Evolutionary conservation across 257 asterid species (phyloP).

Genomic region (Plantago major): DNA sequence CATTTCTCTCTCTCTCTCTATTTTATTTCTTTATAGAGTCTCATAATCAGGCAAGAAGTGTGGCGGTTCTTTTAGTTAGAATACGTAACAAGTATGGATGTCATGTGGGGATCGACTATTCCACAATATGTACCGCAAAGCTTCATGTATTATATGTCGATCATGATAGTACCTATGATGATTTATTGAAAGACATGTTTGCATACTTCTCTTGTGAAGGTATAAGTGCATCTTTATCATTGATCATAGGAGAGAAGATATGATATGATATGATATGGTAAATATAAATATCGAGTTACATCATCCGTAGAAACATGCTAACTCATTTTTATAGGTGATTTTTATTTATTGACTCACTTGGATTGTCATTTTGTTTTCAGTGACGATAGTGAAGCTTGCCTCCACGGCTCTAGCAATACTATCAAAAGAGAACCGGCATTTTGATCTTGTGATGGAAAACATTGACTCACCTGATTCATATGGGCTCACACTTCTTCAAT

Average conservation of each 20-base stretch:
- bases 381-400: constrained; percentile 26
- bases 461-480: constrained; percentile 27
- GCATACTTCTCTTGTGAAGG: constrained; percentile 19
- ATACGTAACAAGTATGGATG: neutral
- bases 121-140: neutral
- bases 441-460: constrained; percentile 26
- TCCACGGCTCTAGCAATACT: constrained; percentile 30
- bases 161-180: constrained; percentile 8
- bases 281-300: too few relatives aligned
- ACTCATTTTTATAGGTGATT: too few relatives aligned
- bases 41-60: too few relatives aligned
- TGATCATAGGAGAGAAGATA: neutral
- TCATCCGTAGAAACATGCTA: too few relatives aligned
- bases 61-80: neutral
- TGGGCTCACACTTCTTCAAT: constrained; percentile 24
- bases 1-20: too few relatives aligned
- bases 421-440: constrained; percentile 20
- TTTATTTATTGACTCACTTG: neutral
- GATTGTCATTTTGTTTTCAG: constrained; percentile 18
- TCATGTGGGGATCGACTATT: neutral
- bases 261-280: neutral
- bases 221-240: neutral
- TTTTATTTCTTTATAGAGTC: too few relatives aligned
- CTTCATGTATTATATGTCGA: constrained; percentile 27
- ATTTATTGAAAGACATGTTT: constrained; percentile 2